Evolutionary conservation across 805 yeast species (phyloP).

Genomic region (Candida krabiensis): DNA sequence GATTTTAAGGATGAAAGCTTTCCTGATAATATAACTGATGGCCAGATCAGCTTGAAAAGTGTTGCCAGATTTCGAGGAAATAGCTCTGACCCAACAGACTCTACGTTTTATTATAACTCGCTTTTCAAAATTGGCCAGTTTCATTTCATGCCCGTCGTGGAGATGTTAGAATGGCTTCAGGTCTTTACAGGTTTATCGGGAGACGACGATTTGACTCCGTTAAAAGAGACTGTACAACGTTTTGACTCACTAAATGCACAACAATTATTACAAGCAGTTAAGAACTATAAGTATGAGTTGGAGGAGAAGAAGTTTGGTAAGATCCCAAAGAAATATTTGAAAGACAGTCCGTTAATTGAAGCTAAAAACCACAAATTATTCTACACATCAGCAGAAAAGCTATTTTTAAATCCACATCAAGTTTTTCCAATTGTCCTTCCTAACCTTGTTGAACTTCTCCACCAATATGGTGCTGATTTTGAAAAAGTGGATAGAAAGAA

Average conservation of each 20-base stretch:
- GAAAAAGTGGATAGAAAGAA: conserved; percentile 58
- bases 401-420: conserved; percentile 52
- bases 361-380: conserved; percentile 17
- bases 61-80: conserved; percentile 32
- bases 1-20: conserved; percentile 27
- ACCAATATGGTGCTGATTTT: conserved; percentile 73
- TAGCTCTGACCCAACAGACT: conserved; percentile 43
- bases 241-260: conserved; percentile 60
- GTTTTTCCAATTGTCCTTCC: conserved; percentile 67
- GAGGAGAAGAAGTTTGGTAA: conserved; percentile 69
- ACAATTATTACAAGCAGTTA: conserved; percentile 69
- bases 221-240: conserved; percentile 52
- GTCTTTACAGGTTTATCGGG: conserved; percentile 63
- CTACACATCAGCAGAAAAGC: conserved; percentile 26
- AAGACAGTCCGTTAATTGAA: conserved; percentile 25
- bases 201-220: conserved; percentile 57
- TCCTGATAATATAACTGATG: conserved; percentile 33
- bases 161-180: conserved; percentile 88
- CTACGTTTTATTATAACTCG: conserved; percentile 62
- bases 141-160: conserved; percentile 71
- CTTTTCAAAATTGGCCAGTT: conserved; percentile 62
- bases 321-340: conserved; percentile 44
- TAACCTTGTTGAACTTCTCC: conserved; percentile 67
- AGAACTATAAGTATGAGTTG: conserved; percentile 81
- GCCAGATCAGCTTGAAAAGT: conserved; percentile 23